Evolutionary conservation across 148 eudicot species (phyloP).

Genomic region (Diospyros kaki): DNA sequence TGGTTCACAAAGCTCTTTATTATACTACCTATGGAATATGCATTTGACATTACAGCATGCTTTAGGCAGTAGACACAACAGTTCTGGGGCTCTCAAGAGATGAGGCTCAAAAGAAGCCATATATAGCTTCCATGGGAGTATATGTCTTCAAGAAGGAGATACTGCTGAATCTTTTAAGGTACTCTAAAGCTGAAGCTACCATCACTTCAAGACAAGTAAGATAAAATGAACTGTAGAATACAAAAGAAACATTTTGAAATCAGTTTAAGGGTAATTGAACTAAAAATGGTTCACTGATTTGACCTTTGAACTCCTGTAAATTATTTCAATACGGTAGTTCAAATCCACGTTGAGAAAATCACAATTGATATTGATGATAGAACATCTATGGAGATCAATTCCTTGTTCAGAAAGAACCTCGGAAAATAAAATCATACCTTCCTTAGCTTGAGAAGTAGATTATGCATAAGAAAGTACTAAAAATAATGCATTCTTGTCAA

Average conservation of each 20-base stretch:
- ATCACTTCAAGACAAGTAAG: background rate
- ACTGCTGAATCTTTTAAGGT: slow-evolving; percentile 81
- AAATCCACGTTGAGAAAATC: background rate
- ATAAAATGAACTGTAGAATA: background rate
- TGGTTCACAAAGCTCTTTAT: background rate
- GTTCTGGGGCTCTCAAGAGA: slow-evolving; percentile 75
- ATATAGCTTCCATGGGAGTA: slow-evolving; percentile 98
- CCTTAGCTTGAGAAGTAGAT: background rate
- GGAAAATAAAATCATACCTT: no score
- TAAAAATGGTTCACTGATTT: background rate
- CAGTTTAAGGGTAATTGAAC: background rate
- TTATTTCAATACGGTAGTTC: background rate
- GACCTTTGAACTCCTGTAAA: background rate
- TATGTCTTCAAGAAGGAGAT: slow-evolving; percentile 92
- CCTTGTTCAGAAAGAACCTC: no score
- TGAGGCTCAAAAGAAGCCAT: slow-evolving; percentile 86
- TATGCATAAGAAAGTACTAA: background rate
- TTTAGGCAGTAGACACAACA: slow-evolving; percentile 92
- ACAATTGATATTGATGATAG: background rate
- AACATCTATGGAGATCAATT: background rate
- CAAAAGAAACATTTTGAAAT: background rate
- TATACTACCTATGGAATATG: background rate
- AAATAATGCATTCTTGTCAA: slow-evolving; percentile 8
- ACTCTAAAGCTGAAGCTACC: slow-evolving; percentile 8
- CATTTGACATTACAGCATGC: slow-evolving; percentile 1